A percentile compares a stretch with the other conserved stretches of the same genome.
Conservation (phyloP, 306 rosid species). For the Cucumis melo region DNA sequence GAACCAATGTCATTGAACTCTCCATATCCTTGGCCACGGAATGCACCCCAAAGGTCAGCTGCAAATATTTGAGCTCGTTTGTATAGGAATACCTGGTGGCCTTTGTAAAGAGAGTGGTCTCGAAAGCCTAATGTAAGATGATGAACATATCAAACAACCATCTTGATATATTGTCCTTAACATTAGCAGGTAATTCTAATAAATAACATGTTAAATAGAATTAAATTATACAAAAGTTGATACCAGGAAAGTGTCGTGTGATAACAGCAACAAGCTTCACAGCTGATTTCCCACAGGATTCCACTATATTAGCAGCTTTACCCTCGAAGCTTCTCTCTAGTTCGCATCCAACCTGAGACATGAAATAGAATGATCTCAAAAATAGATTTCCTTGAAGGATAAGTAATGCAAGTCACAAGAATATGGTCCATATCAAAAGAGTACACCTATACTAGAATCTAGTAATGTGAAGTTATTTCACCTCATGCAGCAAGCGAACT, state of each 20-base stretch:
- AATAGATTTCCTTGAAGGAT: not conserved
- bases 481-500: slow-evolving; percentile 87
- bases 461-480: slow-evolving; percentile 2
- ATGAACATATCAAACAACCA: not conserved
- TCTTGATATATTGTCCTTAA: not conserved
- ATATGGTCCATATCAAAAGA: not conserved
- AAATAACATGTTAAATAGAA: not conserved
- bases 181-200: not conserved
- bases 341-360: slow-evolving; percentile 44
- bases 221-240: not conserved
- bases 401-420: not conserved
- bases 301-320: slow-evolving; percentile 68
- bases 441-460: not conserved
- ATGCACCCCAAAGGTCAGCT: slow-evolving; percentile 95
- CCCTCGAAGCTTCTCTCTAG: slow-evolving; percentile 71
- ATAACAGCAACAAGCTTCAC: slow-evolving; percentile 73
- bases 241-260: slow-evolving; percentile 91
- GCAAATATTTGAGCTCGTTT: slow-evolving; percentile 97
- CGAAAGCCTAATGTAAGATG: slow-evolving; percentile 47
- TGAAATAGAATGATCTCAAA: not conserved
- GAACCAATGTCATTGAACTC: slow-evolving; percentile 69
- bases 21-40: slow-evolving; percentile 61
- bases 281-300: slow-evolving; percentile 80
- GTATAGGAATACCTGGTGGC: slow-evolving; percentile 79
- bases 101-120: slow-evolving; percentile 88